Evolutionary conservation across 73 alveolate species (phyloP), one percentile per base, ranked within the genome.

Genomic region (Urostyla sp.): DNA sequence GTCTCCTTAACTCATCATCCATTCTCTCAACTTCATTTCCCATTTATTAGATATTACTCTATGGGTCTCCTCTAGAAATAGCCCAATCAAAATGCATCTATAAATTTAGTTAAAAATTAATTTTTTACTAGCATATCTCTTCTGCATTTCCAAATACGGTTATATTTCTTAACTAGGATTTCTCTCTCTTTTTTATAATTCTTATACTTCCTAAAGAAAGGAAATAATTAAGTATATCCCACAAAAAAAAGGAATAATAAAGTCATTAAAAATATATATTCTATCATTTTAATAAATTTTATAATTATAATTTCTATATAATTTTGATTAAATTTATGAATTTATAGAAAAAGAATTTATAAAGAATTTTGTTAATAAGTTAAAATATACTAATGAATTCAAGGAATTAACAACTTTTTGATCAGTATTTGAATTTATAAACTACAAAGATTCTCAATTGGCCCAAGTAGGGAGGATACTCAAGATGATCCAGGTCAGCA

Each of bases 71-170:
- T 28, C 80, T 66, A 6, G 59, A 37, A 13, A 66, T 66, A 2
- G 80, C 80, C 80, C 80, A 66, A 44, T 66, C 80, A 66, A 66
- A 66, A 24, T 66, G 80, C 27, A 66, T 66, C 80, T 66, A 66
- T 44, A 4, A 40, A 8, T 21, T 8, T 6, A 7, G 15, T 6
- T 5, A 11, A 66, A 24, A 18, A 5, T 18, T 3, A 66, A 37
- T 34, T 28, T 18, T 2, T 66, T 66, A 66, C 80, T 7, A 66
- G 80, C 80, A 66, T 66, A 34, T 66, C 80, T 20, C 44, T 66
- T 16, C 80, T 16, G 13, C 66, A 66, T 7, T 63, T 37, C 80
- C 80, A 66, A 5, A 44, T 40, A 3, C 80, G 37, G 27, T 66
- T 66, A 44, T 66, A 66, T 18, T 27, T 6, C 66, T 45, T 66